Conservation (phyloP, 768 basidiomycete genomes). For the Ephemerocybe angulata region DNA sequence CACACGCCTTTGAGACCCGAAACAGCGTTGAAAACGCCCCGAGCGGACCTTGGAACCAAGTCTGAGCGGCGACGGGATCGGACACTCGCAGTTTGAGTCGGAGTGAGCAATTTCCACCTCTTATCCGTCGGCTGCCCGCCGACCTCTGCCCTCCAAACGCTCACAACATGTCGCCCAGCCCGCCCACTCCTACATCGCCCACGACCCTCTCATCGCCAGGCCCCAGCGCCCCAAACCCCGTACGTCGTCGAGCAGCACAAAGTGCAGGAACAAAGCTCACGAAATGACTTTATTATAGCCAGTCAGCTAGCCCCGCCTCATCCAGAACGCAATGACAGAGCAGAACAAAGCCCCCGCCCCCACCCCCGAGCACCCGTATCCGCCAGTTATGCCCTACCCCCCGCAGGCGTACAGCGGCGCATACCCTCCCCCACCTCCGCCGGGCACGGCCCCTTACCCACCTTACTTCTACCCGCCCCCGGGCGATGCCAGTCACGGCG, state of each 20-base stretch:
- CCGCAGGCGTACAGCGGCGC: constrained; percentile 28
- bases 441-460: constrained; percentile 33
- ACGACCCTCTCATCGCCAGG: neutral
- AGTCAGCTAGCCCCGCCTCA: neutral
- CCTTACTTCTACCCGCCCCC: constrained; percentile 43
- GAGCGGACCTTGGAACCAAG: constrained; percentile 18
- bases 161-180: constrained; percentile 10
- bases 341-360: constrained; percentile 26
- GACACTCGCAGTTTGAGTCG: constrained; percentile 40
- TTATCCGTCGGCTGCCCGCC: constrained; percentile 13
- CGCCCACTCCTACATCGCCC: neutral
- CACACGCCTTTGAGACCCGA: neutral
- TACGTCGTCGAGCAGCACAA: neutral
- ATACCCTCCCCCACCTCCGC: constrained; percentile 26
- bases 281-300: too few species aligned
- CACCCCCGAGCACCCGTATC: constrained; percentile 31
- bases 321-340: constrained; percentile 34
- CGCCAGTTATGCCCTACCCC: constrained; percentile 30
- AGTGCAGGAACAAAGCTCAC: too few species aligned
- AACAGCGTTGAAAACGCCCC: neutral
- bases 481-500: constrained; percentile 31
- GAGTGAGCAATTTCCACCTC: constrained; percentile 41
- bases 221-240: neutral
- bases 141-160: constrained; percentile 9
- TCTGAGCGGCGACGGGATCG: constrained; percentile 41